A percentile compares a stretch with the other conserved stretches of the same genome.
phyloP scores from a whole-genome alignment of 1,284 basidiomycete genomes.

The Thecaphora frezii region DNA sequence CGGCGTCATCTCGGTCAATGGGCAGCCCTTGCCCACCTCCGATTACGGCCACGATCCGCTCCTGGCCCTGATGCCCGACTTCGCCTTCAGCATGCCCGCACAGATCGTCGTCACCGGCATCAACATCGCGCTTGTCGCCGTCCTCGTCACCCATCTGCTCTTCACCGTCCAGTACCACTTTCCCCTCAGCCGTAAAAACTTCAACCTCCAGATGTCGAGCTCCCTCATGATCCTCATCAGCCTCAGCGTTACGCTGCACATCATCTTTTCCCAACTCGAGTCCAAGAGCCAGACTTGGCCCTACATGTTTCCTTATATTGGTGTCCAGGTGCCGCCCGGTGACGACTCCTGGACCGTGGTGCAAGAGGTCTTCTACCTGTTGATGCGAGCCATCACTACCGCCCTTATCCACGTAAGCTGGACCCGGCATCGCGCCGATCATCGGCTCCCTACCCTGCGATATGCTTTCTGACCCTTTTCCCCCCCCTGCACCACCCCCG shows the following conservation, averaged over 20 bases:
- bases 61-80: conserved; percentile 53
- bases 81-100: conserved; percentile 80
- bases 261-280: conserved; percentile 70
- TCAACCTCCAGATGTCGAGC: conserved; percentile 79
- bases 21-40: conserved; percentile 37
- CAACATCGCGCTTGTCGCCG: conserved; percentile 78
- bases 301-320: conserved; percentile 89
- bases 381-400: conserved; percentile 83
- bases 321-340: conserved; percentile 73
- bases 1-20: conserved; percentile 28
- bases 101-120: conserved; percentile 87
- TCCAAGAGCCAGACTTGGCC: conserved; percentile 78
- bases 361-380: conserved; percentile 77
- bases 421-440: too few relatives aligned
- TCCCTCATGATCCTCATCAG: conserved; percentile 72
- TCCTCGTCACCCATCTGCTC: conserved; percentile 87
- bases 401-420: conserved; percentile 70
- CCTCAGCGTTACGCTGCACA: conserved; percentile 55
- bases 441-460: background rate
- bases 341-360: conserved; percentile 70
- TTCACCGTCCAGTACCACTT: conserved; percentile 97
- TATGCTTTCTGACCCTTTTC: conserved; percentile 1
- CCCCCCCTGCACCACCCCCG: too few relatives aligned
- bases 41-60: conserved; percentile 17
- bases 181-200: conserved; percentile 89